Evolutionary conservation across 176 grass and related monocot genomes (phyloP).

Genomic region (Phoenix roebelenii): DNA sequence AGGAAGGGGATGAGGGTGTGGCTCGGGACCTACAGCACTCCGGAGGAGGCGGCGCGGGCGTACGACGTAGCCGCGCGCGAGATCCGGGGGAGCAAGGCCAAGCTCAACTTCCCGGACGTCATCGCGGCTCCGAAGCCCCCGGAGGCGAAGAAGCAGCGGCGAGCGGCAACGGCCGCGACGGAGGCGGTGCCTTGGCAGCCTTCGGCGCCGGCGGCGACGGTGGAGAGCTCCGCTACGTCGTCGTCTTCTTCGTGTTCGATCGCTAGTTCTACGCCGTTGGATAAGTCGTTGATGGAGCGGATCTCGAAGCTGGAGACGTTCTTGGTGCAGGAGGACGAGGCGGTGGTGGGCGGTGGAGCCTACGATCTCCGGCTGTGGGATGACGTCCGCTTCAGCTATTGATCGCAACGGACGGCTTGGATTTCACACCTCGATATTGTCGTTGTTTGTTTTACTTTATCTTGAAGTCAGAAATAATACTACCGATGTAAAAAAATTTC

Average conservation of each 20-base stretch:
- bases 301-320: slow-evolving; percentile 8
- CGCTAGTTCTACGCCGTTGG: not conserved
- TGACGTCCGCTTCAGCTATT: not conserved
- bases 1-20: slow-evolving; percentile 68
- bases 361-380: not conserved
- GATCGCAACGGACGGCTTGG: too few relatives aligned
- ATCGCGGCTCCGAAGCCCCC: too few relatives aligned
- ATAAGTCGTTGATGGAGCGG: not conserved
- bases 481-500: too few relatives aligned
- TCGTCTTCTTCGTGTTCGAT: too few relatives aligned
- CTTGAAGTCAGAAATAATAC: too few relatives aligned
- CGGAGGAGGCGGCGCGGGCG: slow-evolving; percentile 64
- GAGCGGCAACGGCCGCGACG: slow-evolving; percentile 5
- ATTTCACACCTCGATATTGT: too few relatives aligned
- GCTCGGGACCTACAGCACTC: slow-evolving; percentile 72
- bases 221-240: not conserved
- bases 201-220: slow-evolving; percentile 5
- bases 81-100: slow-evolving; percentile 61
- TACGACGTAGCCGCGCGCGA: slow-evolving; percentile 62
- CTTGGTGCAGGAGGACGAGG: slow-evolving; percentile 6
- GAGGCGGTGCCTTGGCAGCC: too few relatives aligned
- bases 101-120: slow-evolving; percentile 57
- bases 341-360: not conserved
- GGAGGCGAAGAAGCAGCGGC: not conserved
- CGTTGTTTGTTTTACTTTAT: too few relatives aligned